These are phyloP conservation scores for Aureobasidium musti DNA, from an alignment of 2,329 filamentous ascomycete genomes.

Conservation along the genomic window DNA sequence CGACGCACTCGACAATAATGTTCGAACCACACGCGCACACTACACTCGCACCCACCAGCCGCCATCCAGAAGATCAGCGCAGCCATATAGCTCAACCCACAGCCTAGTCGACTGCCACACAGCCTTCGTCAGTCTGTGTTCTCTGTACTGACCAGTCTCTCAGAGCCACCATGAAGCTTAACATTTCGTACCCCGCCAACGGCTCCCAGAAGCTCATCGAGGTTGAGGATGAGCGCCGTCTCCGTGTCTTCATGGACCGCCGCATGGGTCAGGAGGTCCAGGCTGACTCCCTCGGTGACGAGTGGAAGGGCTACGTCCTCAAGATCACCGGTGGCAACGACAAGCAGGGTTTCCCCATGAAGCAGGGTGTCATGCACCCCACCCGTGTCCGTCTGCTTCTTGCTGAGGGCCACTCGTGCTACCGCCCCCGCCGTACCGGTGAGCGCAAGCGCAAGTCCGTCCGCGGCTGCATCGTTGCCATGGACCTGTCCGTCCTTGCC, in stretches of 20 bases:
- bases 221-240: slow-evolving; percentile 98
- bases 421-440: slow-evolving; percentile 94
- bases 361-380: slow-evolving; percentile 99
- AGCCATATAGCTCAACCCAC: slow-evolving; percentile 11
- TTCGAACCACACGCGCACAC: neutral
- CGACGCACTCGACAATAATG: neutral
- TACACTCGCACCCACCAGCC: neutral
- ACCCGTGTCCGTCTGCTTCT: slow-evolving; percentile 98
- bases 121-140: neutral
- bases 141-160: neutral
- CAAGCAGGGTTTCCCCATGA: slow-evolving; percentile 99
- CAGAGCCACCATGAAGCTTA: slow-evolving; percentile 68
- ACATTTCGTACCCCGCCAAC: slow-evolving; percentile 92
- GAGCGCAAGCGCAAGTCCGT: slow-evolving; percentile 99
- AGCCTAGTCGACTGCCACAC: slow-evolving; percentile 10
- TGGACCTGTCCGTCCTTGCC: slow-evolving; percentile 92
- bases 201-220: slow-evolving; percentile 99
- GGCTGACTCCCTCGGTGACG: slow-evolving; percentile 93
- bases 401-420: slow-evolving; percentile 96
- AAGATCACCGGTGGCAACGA: slow-evolving; percentile 99
- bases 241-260: slow-evolving; percentile 98
- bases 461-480: slow-evolving; percentile 97
- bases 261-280: slow-evolving; percentile 92
- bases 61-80: neutral
- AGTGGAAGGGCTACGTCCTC: slow-evolving; percentile 99